Percentiles rank a stretch among this genome's conserved stretches.
These are phyloP conservation scores for Rhynchosporium agropyri DNA, from an alignment of 2,329 filamentous ascomycete species.

Conservation along the genomic window DNA sequence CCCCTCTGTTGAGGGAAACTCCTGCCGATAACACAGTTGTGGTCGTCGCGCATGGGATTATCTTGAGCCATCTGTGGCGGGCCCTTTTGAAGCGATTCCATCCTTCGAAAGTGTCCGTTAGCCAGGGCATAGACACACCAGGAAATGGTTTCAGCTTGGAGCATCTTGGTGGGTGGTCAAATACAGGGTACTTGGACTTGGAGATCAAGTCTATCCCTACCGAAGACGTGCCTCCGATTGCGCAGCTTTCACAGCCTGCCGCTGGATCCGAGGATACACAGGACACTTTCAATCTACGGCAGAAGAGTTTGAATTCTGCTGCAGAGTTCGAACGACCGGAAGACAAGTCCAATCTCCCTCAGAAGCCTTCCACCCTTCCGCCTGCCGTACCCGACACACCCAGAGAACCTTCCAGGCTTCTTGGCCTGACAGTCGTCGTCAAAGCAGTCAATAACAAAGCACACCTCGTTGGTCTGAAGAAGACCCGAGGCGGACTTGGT, in stretches of 20 bases:
- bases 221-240: not conserved
- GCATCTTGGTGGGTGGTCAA: constrained; percentile 63
- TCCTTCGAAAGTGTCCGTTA: constrained; percentile 42
- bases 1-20: constrained; percentile 51
- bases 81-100: constrained; percentile 60
- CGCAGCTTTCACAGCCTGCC: not conserved
- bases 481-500: constrained; percentile 81
- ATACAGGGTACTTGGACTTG: constrained; percentile 59
- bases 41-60: constrained; percentile 81
- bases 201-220: constrained; percentile 28
- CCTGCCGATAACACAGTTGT: constrained; percentile 52
- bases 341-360: not conserved
- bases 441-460: constrained; percentile 67
- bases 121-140: constrained; percentile 45
- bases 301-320: not conserved
- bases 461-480: constrained; percentile 74
- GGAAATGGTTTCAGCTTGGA: constrained; percentile 48
- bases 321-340: not conserved
- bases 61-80: constrained; percentile 70
- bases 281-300: too few relatives aligned
- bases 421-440: constrained; percentile 55
- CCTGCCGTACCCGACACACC: not conserved
- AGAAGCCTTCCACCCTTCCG: constrained; percentile 11
- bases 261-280: too few relatives aligned
- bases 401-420: constrained; percentile 20